These are phyloP conservation scores for Solanum lignicaule DNA, from an alignment of 257 asterid species.

Conservation along the genomic window DNA sequence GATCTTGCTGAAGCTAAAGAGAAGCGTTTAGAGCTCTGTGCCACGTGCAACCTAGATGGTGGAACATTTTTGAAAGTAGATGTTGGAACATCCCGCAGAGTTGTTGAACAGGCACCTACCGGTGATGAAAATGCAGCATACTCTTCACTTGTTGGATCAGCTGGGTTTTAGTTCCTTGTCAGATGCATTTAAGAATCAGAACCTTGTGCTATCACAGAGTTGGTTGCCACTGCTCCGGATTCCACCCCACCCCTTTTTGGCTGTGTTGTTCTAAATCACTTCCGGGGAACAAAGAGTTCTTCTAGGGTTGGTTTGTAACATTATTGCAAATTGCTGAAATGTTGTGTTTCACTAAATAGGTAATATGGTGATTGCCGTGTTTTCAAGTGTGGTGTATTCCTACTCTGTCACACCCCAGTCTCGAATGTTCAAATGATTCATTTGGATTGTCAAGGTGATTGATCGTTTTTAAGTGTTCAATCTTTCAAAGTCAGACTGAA, in stretches of 20 bases:
- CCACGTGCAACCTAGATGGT: conserved; percentile 40
- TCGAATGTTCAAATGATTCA: background rate
- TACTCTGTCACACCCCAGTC: background rate
- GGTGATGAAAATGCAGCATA: conserved; percentile 78
- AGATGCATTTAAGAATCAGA: background rate
- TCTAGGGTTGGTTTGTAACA: background rate
- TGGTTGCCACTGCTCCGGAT: background rate
- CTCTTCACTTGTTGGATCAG: conserved; percentile 83
- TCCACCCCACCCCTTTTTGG: background rate
- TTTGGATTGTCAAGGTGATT: background rate
- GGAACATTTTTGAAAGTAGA: conserved; percentile 13
- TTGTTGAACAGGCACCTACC: conserved; percentile 11
- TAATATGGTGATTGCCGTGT: background rate
- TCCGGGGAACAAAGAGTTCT: background rate
- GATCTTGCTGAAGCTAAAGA: conserved; percentile 65
- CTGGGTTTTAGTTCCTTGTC: conserved; percentile 50
- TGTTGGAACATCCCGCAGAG: conserved; percentile 12
- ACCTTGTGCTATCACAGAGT: background rate
- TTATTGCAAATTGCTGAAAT: background rate
- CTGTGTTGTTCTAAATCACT: background rate
- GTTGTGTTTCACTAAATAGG: background rate
- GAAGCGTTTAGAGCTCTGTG: conserved; percentile 43
- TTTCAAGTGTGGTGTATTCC: background rate
- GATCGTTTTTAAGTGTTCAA: background rate
- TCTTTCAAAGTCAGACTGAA: background rate